phyloP scores from a whole-genome alignment of 192 early-diverging fungal genomes.

The Backusella luteola region DNA sequence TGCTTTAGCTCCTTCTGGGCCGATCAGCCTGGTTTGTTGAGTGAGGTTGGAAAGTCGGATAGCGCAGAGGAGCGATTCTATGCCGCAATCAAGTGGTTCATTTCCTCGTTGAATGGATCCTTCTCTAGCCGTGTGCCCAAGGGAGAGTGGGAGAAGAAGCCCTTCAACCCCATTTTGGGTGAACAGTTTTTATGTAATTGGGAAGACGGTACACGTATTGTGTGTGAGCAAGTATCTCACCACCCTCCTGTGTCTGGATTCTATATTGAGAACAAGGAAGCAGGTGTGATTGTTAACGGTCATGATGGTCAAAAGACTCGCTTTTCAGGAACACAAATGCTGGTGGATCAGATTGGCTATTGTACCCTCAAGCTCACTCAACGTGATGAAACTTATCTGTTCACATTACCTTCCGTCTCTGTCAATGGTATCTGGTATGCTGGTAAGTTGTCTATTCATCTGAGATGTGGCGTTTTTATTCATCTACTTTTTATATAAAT shows the following conservation, averaged over 20 bases:
- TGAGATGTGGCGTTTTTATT: neutral
- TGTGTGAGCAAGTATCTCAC: conserved; percentile 71
- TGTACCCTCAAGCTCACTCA: conserved; percentile 61
- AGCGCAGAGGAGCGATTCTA: conserved; percentile 65
- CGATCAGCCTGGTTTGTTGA: conserved; percentile 49
- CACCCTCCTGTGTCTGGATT: conserved; percentile 73
- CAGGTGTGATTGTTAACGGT: conserved; percentile 59
- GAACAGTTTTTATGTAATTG: conserved; percentile 65
- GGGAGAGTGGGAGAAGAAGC: conserved; percentile 69
- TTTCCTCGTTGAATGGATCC: conserved; percentile 77
- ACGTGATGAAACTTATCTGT: conserved; percentile 63
- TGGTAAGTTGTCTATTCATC: conserved; percentile 6
- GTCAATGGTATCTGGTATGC: conserved; percentile 70
- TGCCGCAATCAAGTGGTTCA: conserved; percentile 75
- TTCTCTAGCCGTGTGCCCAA: conserved; percentile 70
- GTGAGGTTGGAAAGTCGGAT: conserved; percentile 52
- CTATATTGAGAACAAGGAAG: conserved; percentile 59
- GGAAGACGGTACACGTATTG: conserved; percentile 57
- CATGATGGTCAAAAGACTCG: conserved; percentile 72
- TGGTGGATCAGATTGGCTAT: conserved; percentile 77
- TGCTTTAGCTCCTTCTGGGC: conserved; percentile 44
- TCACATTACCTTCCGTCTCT: conserved; percentile 73
- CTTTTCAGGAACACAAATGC: conserved; percentile 72
- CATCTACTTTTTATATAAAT: neutral
- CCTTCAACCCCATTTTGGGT: conserved; percentile 70